Conservation (phyloP, 2,329 filamentous ascomycete species). For the Arachnomyces sp. region DNA sequence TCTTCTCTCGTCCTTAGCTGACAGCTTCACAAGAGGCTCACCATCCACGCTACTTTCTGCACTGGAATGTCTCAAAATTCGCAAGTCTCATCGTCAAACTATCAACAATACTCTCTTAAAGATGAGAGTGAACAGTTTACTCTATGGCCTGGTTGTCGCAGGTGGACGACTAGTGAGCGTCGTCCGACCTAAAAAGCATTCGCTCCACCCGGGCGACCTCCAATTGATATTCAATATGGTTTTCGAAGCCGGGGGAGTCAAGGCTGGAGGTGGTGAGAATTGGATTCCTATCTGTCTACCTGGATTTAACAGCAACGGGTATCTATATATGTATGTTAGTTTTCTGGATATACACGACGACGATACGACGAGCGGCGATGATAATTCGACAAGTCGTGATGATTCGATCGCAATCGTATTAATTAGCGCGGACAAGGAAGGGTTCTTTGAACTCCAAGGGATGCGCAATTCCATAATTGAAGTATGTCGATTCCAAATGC, state of each 20-base stretch:
- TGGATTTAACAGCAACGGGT: conserved; percentile 93
- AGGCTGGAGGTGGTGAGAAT: conserved; percentile 87
- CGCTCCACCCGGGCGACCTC: conserved; percentile 87
- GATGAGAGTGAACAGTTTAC: conserved; percentile 64
- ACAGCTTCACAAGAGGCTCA: conserved; percentile 90
- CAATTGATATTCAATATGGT: conserved; percentile 99
- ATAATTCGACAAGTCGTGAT: conserved; percentile 42
- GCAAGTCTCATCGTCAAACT: conserved; percentile 74
- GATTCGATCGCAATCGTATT: conserved; percentile 82
- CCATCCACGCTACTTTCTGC: conserved; percentile 81
- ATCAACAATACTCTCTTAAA: conserved; percentile 87
- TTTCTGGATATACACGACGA: conserved; percentile 63
- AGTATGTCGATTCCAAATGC: conserved; percentile 27
- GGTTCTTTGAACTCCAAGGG: conserved; percentile 80
- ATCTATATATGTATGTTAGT: conserved; percentile 98
- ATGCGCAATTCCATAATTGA: conserved; percentile 56
- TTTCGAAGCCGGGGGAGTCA: conserved; percentile 87
- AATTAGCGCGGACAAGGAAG: conserved; percentile 86
- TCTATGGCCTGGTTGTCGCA: conserved; percentile 90
- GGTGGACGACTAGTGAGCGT: conserved; percentile 91
- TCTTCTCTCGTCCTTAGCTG: conserved; percentile 81
- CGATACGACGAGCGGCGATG: conserved; percentile 31
- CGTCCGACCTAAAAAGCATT: conserved; percentile 87
- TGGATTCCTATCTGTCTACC: conserved; percentile 96
- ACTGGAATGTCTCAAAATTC: conserved; percentile 84